A percentile compares a stretch with the other conserved stretches of the same genome.
Evolutionary conservation across 805 yeast genomes (phyloP).

Genomic region (Schwanniomyces polymorphus): DNA sequence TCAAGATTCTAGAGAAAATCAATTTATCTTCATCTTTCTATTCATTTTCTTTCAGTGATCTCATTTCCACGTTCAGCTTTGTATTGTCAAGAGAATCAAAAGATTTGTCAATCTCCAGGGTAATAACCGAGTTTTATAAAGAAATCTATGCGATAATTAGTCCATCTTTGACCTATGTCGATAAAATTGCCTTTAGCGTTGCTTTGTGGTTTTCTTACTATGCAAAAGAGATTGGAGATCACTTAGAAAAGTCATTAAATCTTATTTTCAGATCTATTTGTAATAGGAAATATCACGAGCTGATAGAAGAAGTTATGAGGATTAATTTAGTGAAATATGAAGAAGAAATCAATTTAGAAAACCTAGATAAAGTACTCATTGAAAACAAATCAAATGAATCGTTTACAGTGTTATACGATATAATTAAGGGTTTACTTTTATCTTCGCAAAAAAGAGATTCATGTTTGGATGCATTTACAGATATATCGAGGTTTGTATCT

Average conservation of each 20-base stretch:
- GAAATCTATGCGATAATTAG: slow-evolving; percentile 48
- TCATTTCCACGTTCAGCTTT: slow-evolving; percentile 16
- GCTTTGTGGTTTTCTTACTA: slow-evolving; percentile 30
- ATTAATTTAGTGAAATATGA: slow-evolving; percentile 8
- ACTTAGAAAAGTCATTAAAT: slow-evolving; percentile 14
- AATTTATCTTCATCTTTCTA: slow-evolving; percentile 51
- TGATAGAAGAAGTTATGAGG: slow-evolving; percentile 3
- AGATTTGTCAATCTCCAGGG: slow-evolving; percentile 12
- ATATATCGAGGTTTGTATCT: slow-evolving; percentile 21
- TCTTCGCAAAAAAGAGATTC: slow-evolving; percentile 3
- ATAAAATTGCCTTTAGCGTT: slow-evolving; percentile 46
- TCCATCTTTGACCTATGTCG: slow-evolving; percentile 45
- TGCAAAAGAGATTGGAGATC: slow-evolving; percentile 20
- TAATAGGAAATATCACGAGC: background rate
- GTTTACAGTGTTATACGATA: slow-evolving; percentile 9
- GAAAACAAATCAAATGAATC: slow-evolving; percentile 17
- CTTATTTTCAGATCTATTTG: slow-evolving; percentile 6
- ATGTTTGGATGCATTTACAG: slow-evolving; percentile 15
- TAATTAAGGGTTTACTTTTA: slow-evolving; percentile 10
- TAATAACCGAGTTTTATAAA: slow-evolving; percentile 42
- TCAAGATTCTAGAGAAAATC: slow-evolving; percentile 40
- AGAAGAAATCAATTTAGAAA: slow-evolving; percentile 1
- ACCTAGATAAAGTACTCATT: slow-evolving; percentile 6
- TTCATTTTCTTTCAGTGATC: slow-evolving; percentile 50
- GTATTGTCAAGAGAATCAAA: slow-evolving; percentile 16